phyloP scores from a whole-genome alignment of 2,329 filamentous ascomycete species.

The Colletotrichum camelliae region DNA sequence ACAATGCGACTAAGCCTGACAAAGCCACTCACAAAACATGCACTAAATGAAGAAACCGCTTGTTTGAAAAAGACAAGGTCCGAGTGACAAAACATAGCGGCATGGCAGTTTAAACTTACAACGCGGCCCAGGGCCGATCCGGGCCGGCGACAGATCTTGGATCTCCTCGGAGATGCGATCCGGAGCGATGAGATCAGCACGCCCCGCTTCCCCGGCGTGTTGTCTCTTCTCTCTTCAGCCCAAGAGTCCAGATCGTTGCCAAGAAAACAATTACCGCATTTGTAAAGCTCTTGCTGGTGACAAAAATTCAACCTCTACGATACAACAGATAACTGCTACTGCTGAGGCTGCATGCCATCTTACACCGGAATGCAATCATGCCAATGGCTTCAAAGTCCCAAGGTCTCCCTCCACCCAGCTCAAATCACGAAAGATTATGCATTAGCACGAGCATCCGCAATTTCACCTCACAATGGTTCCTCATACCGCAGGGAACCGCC shows the following conservation, averaged over 20 bases:
- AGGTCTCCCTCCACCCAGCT: not conserved
- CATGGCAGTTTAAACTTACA: not conserved
- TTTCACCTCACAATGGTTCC: constrained; percentile 41
- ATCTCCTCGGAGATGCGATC: not conserved
- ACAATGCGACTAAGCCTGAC: not conserved
- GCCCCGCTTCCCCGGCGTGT: not conserved
- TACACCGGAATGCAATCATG: not conserved
- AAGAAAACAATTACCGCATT: not conserved
- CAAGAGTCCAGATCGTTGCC: not conserved
- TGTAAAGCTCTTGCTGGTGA: not conserved
- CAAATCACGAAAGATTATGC: not conserved
- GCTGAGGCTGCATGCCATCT: accelerated
- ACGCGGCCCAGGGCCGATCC: not conserved
- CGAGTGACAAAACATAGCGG: not conserved
- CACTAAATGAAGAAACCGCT: not conserved
- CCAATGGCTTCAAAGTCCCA: not conserved
- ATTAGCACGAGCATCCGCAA: constrained; percentile 29
- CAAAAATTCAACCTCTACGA: not conserved
- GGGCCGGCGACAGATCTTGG: not conserved
- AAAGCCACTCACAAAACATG: not conserved
- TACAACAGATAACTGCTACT: accelerated
- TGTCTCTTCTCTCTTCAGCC: not conserved
- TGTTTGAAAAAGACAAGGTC: not conserved
- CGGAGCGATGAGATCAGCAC: not conserved
- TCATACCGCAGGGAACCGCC: constrained; percentile 41